phyloP scores from a whole-genome alignment of 2,329 filamentous ascomycete genomes.

The Apiospora hydei region DNA sequence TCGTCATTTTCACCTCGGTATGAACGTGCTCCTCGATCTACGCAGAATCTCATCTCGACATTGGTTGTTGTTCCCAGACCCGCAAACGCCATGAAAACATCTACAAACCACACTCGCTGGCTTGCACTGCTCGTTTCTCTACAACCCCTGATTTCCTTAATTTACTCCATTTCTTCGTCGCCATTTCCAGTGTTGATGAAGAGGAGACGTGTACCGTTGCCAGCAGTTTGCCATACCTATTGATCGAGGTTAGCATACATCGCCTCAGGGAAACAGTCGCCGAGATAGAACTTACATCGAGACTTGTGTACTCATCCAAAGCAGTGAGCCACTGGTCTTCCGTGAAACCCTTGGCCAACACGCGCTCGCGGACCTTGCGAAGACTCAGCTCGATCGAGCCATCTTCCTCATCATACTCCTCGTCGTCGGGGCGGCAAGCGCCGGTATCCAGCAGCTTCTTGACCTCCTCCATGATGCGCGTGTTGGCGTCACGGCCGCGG shows the following conservation, averaged over 20 bases:
- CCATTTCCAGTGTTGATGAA: constrained; percentile 70
- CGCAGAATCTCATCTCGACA: constrained; percentile 12
- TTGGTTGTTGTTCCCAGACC: constrained; percentile 5
- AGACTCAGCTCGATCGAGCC: constrained; percentile 77
- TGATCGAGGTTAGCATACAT: constrained; percentile 46
- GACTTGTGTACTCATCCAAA: constrained; percentile 85
- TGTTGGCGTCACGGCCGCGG: constrained; percentile 80
- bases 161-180: constrained; percentile 56
- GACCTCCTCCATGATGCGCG: constrained; percentile 94
- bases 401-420: constrained; percentile 53
- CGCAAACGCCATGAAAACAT: constrained; percentile 14
- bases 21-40: constrained; percentile 6
- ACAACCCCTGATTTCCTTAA: background rate
- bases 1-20: constrained; percentile 7
- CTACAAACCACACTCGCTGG: constrained; percentile 12
- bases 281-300: constrained; percentile 76
- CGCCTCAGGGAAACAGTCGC: background rate
- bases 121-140: constrained; percentile 1
- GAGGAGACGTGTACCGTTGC: constrained; percentile 72
- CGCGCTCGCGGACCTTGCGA: constrained; percentile 86
- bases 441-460: constrained; percentile 86
- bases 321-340: constrained; percentile 88
- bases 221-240: constrained; percentile 81
- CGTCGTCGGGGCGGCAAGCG: constrained; percentile 77
- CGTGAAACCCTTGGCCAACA: constrained; percentile 96